phyloP scores from a whole-genome alignment of 768 basidiomycete genomes.

The Suillus occidentalis region DNA sequence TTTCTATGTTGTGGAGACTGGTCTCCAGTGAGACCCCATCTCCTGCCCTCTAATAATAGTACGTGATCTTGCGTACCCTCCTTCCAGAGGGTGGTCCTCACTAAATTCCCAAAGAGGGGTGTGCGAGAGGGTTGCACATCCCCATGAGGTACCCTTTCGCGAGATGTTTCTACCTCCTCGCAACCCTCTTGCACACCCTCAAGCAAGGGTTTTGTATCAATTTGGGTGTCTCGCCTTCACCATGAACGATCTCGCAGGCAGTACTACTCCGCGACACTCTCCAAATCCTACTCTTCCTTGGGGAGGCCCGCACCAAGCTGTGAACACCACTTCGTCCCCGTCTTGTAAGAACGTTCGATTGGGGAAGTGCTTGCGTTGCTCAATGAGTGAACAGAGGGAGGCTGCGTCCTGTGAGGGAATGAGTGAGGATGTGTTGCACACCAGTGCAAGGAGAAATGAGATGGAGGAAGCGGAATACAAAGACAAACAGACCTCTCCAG shows the following conservation, averaged over 20 bases:
- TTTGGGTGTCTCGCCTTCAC: background rate
- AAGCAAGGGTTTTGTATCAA: background rate
- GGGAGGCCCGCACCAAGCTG: background rate
- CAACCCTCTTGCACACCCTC: too few species aligned
- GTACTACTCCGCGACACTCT: conserved; percentile 8
- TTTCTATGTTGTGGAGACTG: too few species aligned
- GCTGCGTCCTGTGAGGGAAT: background rate
- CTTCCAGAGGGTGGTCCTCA: too few species aligned
- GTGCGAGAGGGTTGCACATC: too few species aligned
- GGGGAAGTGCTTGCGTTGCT: conserved; percentile 5
- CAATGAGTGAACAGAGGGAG: conserved; percentile 6
- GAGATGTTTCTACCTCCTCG: too few species aligned
- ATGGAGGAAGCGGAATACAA: background rate
- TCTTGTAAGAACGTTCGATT: conserved; percentile 3
- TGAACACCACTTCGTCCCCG: background rate
- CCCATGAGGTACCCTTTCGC: too few species aligned
- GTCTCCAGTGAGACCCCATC: too few species aligned
- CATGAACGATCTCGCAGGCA: background rate
- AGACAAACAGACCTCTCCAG: conserved; percentile 6
- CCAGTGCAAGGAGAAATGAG: too few species aligned
- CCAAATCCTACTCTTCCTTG: conserved; percentile 3
- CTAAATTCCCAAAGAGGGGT: too few species aligned
- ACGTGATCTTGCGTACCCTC: too few species aligned
- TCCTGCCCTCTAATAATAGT: too few species aligned
- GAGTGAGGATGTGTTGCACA: background rate